These are phyloP conservation scores for Scalesia atractyloides DNA, from an alignment of 129 eudicot genomes.

Conservation along the genomic window DNA sequence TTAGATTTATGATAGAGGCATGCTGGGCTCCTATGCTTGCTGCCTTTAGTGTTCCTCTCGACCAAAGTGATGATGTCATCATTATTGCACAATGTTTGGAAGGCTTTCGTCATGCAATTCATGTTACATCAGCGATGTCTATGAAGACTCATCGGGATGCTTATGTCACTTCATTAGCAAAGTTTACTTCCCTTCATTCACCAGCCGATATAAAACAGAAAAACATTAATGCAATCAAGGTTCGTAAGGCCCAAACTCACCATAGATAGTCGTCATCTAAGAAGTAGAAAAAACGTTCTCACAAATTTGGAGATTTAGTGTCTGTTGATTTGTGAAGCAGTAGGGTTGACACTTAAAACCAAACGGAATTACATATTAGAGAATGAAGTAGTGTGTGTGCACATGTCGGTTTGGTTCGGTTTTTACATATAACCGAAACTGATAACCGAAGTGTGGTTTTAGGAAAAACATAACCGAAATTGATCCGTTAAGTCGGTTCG, in stretches of 20 bases:
- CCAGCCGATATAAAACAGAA: constrained; percentile 98
- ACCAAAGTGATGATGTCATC: constrained; percentile 87
- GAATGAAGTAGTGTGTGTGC: background rate
- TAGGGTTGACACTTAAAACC: background rate
- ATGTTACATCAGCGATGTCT: constrained; percentile 98
- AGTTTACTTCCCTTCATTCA: constrained; percentile 94
- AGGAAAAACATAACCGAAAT: too few species aligned
- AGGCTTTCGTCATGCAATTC: constrained; percentile 94
- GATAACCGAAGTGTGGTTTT: too few species aligned
- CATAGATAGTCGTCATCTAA: background rate
- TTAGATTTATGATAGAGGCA: constrained; percentile 92
- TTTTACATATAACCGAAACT: too few species aligned
- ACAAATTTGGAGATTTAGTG: background rate
- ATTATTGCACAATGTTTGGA: constrained; percentile 78
- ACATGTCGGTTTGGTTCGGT: too few species aligned
- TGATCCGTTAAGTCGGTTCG: too few species aligned
- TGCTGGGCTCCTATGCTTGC: constrained; percentile 99
- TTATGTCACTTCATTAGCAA: constrained; percentile 91
- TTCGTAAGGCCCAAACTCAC: constrained; percentile 28
- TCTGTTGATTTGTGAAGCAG: background rate
- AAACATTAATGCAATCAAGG: constrained; percentile 98
- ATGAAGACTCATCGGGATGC: constrained; percentile 99
- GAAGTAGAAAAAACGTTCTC: background rate
- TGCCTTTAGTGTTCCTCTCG: constrained; percentile 98
- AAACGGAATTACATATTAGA: background rate